Evolutionary conservation across 2,329 filamentous ascomycete species (phyloP), one percentile per base, ranked within the genome.

Genomic region (Aspergillus ochraceoroseus): DNA sequence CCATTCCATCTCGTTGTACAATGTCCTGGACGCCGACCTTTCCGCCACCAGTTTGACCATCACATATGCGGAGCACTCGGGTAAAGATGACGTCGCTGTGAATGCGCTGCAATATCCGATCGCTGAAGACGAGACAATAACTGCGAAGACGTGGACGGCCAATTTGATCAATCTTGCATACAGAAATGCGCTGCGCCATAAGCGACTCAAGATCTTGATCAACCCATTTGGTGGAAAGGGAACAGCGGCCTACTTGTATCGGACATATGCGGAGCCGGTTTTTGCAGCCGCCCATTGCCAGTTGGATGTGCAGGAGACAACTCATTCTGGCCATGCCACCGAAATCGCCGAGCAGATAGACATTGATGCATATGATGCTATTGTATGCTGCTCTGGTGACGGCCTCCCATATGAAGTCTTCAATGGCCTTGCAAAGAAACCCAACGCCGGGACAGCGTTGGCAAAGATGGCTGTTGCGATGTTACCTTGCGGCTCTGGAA

Each of bases 151-250:
- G 41, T 95, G 87, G 80, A 68, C 81, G 25, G 70, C 74, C 18
- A 70, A 68, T 37, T 72, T 95, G 22, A 61, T 94, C 13, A 69
- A 79, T 23, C 74, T 75, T 32, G 80, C 89, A 15, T 95, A 95
- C 56, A 82, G 70, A 40, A 68, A 71, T 5, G 76, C 84, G 1
- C 79, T 83, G 55, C 75, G 74, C 38, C 75, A 73, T 43, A 92
- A 88, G 64, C 80, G 87, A 32, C 81, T 92, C 48, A 94, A 92
- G 62, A 81, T 96, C 8, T 70, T 96, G 29, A 75, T 98, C 47
- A 98, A 98, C 63, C 92, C 92, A 0, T 84, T 89, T 55, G 87
- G 88, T 9, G 92, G 92, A 0, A 85, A 87, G 28, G 90, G 90
- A 11, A 70, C 71, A 27, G 90, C 88, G 1, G 68, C 77, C 46